A percentile compares a stretch with the other conserved stretches of the same genome.
phyloP scores from a whole-genome alignment of 345 rosid genomes.

The Xanthoceras sorbifolium region DNA sequence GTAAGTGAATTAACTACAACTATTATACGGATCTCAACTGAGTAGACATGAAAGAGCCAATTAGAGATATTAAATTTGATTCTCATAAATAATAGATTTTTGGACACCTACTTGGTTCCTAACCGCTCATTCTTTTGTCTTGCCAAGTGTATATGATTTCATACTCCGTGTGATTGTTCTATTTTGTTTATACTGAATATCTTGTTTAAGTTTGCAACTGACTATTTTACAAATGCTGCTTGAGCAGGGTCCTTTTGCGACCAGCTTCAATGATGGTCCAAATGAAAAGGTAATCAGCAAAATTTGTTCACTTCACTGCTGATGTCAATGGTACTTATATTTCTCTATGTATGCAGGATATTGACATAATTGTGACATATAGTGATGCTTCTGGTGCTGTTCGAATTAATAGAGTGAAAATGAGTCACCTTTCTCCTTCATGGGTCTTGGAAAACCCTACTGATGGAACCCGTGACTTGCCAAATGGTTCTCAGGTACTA shows the following conservation, averaged over 20 bases:
- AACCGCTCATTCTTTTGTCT: not conserved
- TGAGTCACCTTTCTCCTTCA: constrained; percentile 86
- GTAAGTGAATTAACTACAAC: not conserved
- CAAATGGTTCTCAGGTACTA: constrained; percentile 53
- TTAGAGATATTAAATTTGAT: not conserved
- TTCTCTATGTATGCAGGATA: constrained; percentile 57
- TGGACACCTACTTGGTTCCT: not conserved
- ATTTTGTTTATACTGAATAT: not conserved
- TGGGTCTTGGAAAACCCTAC: constrained; percentile 81
- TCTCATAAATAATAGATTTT: not conserved
- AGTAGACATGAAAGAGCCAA: not conserved
- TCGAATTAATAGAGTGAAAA: constrained; percentile 66
- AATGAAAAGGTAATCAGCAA: constrained; percentile 53
- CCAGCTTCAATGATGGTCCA: constrained; percentile 36
- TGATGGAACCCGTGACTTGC: constrained; percentile 38
- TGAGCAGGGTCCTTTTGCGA: constrained; percentile 33
- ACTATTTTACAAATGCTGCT: constrained; percentile 5
- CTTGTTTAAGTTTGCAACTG: not conserved
- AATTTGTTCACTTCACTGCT: constrained; percentile 13
- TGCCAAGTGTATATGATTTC: not conserved
- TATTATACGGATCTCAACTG: not conserved
- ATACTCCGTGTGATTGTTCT: not conserved
- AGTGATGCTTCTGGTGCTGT: constrained; percentile 66
- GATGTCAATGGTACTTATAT: constrained; percentile 29
- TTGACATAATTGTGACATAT: constrained; percentile 85